Base-by-base conservation (phyloP, 169 alveolate genomes). In the Cryptosporidium tyzzeri region DNA sequence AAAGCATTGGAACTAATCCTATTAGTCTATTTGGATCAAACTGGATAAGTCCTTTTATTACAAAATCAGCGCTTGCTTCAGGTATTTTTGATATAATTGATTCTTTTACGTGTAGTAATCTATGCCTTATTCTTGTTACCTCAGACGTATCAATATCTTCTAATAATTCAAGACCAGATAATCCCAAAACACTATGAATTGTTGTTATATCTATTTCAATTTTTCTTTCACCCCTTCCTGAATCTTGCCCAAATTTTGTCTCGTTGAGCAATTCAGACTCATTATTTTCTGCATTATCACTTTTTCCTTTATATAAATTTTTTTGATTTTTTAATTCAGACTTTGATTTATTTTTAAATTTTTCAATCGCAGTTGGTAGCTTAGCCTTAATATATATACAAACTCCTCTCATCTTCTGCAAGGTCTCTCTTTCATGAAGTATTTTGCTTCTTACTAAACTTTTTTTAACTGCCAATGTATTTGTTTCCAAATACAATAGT, bases 141-240 rank as follows among this genome's bases (percentile, higher is more conserved):
- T 80, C 89, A n/a, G 69, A 44, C 45, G 75, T 65, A 80, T 80
- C 89, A 31, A 62, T 80, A 41, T 80, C 89, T 12, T 67, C 75
- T 23, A 80, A 62, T 23, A 80, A 65, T 44, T 80, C 89, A 37
- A 80, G 37, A 1, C 89, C 89, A 44, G 89, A 80, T 14, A 80
- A 80, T 48, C 75, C 75, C 68, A 80, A 80, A 37, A 80, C 65
- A 37, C 80, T 62, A 29, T 80, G 89, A 33, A 80, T 80, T 2
- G 73, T 80, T 37, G 89, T 80, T 26, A 80, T n/a, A 29, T 80
- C 89, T 62, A 80, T 59, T 62, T 80, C 89, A 62, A 80, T 80
- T 4, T 80, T 65, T 62, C 89, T 80, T n/a, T 73, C 86, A 29
- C 44, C 48, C n/a, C 14, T 41, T 1, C 44, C 70, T 33, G 26